Percentiles rank a stretch among this genome's conserved stretches.
phyloP scores from a whole-genome alignment of 2,329 filamentous ascomycete species.

The Penicillium aurantiogriseum region DNA sequence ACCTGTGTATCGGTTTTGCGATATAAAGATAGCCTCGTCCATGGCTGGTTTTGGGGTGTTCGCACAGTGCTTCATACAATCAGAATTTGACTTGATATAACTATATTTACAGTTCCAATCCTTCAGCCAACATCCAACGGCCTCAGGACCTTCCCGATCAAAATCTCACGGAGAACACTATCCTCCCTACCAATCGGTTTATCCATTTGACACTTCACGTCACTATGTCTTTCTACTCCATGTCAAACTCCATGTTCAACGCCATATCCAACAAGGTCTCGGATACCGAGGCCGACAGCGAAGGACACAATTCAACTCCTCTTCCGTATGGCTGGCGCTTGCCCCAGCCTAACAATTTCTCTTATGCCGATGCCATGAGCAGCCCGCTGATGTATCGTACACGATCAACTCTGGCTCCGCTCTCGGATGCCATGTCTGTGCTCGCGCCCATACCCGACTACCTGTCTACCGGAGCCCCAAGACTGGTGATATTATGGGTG shows the following conservation, averaged over 20 bases:
- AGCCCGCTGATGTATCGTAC: too few relatives aligned
- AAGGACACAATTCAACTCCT: background rate
- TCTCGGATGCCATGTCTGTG: background rate
- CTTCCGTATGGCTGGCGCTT: background rate
- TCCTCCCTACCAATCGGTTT: background rate
- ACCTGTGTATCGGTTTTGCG: background rate
- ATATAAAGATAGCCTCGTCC: background rate
- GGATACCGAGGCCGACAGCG: background rate
- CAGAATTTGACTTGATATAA: background rate
- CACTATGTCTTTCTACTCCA: background rate
- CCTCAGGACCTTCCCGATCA: too few relatives aligned
- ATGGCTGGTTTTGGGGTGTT: too few relatives aligned
- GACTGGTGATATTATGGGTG: constrained; percentile 22
- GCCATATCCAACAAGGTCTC: background rate
- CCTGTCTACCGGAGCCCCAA: background rate
- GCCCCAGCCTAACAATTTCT: background rate
- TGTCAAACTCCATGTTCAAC: background rate
- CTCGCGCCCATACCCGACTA: background rate
- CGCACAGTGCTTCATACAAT: background rate
- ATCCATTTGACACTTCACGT: background rate
- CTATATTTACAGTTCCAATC: background rate
- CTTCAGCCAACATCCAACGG: background rate
- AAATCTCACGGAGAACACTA: too few relatives aligned
- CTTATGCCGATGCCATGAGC: background rate
- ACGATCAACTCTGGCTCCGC: background rate